Evolutionary conservation across 805 yeast genomes (phyloP), one percentile per base, ranked within the genome.

Genomic region (Jamesozyma gamospora): DNA sequence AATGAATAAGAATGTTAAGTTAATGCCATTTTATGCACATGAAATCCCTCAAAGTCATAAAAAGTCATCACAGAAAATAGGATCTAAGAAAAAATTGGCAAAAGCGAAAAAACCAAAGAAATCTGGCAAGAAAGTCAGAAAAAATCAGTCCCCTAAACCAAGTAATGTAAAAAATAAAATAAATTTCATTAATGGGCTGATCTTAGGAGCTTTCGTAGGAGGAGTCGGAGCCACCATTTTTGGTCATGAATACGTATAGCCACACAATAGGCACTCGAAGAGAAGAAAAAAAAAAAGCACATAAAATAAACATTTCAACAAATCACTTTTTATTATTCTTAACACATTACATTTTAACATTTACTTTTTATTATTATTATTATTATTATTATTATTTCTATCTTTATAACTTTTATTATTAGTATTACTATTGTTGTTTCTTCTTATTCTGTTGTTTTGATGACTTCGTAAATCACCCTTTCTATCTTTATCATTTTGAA

Each of bases 41-140:
- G 13, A 28, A 13, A 28, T 28, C 10, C 10, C 30, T 14, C 30
- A 5, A 4, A 28, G 15, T 11, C 13, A 29, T n/a, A 4, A 14
- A 14, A 29, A 17, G 10, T 5, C 3, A 15, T 15, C 18, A 29
- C n/a, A 14, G 18, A 11, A 11, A 14, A 11, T 6, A 29, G 4
- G n/a, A 29, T 15, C 13, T 7, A 11, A 21, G 13, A 27, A 17
- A 16, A 31, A 13, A 12, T 13, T 18, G 9, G 25, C 25, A 16
- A 18, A 16, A 31, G 9, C 19, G 19, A 30, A 14, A 30, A 30
- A 7, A 9, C n/a, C n/a, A n/a, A n/a, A 30, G 12, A 30, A 45
- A 45, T 52, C 29, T 50, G n/a, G 49, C 8, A 63, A 21, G 24
- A 17, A 29, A 34, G 28, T 9, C 18, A 31, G 19, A 40, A 40